phyloP scores from a whole-genome alignment of 2,329 filamentous ascomycete species.

The Penicillium sp. region DNA sequence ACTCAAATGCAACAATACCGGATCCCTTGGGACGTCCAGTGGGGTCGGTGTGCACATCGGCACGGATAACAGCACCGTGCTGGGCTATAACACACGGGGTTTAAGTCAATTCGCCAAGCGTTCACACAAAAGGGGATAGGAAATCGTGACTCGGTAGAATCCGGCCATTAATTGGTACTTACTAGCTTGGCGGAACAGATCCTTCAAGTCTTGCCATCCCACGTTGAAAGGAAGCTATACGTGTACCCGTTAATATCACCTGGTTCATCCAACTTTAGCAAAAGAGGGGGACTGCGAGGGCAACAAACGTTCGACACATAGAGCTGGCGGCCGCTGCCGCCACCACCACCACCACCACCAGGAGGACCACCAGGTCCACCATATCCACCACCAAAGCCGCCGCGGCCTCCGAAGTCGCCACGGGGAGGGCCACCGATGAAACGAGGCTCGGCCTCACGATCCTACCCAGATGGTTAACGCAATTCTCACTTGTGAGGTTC shows the following conservation, averaged over 20 bases:
- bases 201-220: slow-evolving; percentile 98
- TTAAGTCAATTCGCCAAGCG: slow-evolving; percentile 30
- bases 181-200: slow-evolving; percentile 97
- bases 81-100: slow-evolving; percentile 34
- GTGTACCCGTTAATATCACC: slow-evolving; percentile 19
- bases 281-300: slow-evolving; percentile 25
- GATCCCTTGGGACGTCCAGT: slow-evolving; percentile 95
- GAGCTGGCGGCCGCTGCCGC: slow-evolving; percentile 75
- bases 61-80: slow-evolving; percentile 78
- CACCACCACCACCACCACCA: slow-evolving; percentile 38
- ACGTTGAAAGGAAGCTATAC: slow-evolving; percentile 88
- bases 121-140: slow-evolving; percentile 12
- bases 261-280: slow-evolving; percentile 13
- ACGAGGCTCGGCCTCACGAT: slow-evolving; percentile 95
- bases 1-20: slow-evolving; percentile 95
- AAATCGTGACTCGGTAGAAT: slow-evolving; percentile 10
- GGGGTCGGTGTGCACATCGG: slow-evolving; percentile 87
- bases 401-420: slow-evolving; percentile 57
- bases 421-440: slow-evolving; percentile 74
- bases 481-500: not conserved
- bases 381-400: slow-evolving; percentile 47
- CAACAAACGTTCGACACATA: slow-evolving; percentile 96
- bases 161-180: slow-evolving; percentile 43
- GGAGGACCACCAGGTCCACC: slow-evolving; percentile 49
- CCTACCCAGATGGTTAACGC: slow-evolving; percentile 50